phyloP scores from a whole-genome alignment of 1,139 yeast genomes.

The Nakaseomyces uthaithaninus region DNA sequence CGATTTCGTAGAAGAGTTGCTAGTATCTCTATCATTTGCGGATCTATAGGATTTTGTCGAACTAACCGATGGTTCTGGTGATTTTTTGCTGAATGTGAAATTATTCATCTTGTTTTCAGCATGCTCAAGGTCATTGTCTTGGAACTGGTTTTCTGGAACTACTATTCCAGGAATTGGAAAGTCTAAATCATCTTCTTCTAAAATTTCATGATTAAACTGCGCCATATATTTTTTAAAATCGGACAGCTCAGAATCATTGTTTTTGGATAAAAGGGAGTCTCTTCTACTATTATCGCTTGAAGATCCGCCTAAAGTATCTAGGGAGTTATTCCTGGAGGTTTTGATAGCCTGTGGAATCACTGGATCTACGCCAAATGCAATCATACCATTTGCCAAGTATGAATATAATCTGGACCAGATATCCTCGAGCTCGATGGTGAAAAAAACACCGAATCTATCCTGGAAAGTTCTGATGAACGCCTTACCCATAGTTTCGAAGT shows the following conservation, averaged over 20 bases:
- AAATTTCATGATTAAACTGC: conserved; percentile 3
- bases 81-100: not conserved
- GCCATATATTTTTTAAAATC: conserved; percentile 5
- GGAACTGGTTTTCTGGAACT: conserved; percentile 1
- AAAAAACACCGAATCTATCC: conserved; percentile 50
- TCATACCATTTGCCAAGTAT: conserved; percentile 53
- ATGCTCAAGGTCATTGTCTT: not conserved
- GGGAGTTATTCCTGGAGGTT: not conserved
- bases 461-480: conserved; percentile 67
- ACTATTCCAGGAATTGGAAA: conserved; percentile 2
- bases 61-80: not conserved
- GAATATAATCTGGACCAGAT: conserved; percentile 61
- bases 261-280: not conserved
- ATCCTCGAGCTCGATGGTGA: conserved; percentile 44
- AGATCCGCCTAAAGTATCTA: conserved; percentile 1
- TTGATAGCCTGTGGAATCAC: conserved; percentile 2
- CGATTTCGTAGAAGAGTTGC: not conserved
- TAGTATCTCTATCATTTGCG: not conserved
- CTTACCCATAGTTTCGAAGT: conserved; percentile 72
- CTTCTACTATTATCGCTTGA: conserved; percentile 1
- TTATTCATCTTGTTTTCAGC: conserved; percentile 1
- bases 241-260: not conserved
- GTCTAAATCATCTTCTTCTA: conserved; percentile 5
- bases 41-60: not conserved
- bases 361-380: conserved; percentile 63